Conservation (phyloP, 2,329 filamentous ascomycete species). For the Botrytis fabae region DNA sequence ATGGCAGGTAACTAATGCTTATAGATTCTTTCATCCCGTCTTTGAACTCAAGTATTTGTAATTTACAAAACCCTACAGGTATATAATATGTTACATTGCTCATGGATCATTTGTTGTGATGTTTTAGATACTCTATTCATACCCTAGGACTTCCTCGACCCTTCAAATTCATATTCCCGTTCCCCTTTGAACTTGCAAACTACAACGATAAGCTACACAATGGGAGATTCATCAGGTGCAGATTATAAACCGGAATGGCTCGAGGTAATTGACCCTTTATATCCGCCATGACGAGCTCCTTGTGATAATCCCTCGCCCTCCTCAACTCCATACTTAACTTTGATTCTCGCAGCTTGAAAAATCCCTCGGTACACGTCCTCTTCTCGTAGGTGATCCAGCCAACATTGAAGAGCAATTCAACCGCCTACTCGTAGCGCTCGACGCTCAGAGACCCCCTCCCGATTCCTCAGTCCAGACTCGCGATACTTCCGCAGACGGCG, state of each 20-base stretch:
- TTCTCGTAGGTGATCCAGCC: slow-evolving; percentile 26
- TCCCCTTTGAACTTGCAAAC: too few relatives aligned
- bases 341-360: slow-evolving; percentile 30
- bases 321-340: not conserved
- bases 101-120: not conserved
- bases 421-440: slow-evolving; percentile 23
- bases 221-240: slow-evolving; percentile 22
- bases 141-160: not conserved
- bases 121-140: not conserved
- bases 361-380: slow-evolving; percentile 28
- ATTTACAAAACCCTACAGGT: not conserved
- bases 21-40: not conserved
- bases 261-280: slow-evolving; percentile 25
- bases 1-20: not conserved
- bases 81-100: not conserved
- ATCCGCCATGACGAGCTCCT: not conserved
- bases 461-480: slow-evolving; percentile 27
- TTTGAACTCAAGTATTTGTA: not conserved
- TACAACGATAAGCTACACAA: not conserved
- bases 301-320: not conserved
- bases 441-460: slow-evolving; percentile 27
- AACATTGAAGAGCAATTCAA: slow-evolving; percentile 30
- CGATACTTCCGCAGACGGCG: slow-evolving; percentile 26
- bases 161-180: not conserved
- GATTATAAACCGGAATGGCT: slow-evolving; percentile 34